Conservation (phyloP, 2,329 filamentous ascomycete genomes). For the Aspergillus sp. region DNA sequence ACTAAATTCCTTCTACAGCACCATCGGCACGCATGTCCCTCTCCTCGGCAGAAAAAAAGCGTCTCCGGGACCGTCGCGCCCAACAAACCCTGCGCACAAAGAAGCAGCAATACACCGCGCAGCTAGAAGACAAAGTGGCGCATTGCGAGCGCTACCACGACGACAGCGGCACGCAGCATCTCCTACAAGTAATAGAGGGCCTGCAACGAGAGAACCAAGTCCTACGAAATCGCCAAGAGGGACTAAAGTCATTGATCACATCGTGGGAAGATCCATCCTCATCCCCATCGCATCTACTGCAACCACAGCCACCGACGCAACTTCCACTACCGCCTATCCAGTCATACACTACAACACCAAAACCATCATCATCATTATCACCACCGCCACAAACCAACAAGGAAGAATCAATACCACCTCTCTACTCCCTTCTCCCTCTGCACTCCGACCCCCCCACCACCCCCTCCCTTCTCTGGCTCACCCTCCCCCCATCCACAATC, state of each 20-base stretch:
- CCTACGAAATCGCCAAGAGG: constrained; percentile 22
- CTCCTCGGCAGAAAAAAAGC: constrained; percentile 18
- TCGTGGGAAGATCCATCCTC: constrained; percentile 23
- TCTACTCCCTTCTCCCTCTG: constrained; percentile 20
- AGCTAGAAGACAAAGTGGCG: constrained; percentile 26
- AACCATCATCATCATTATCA: not conserved
- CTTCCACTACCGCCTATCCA: not conserved
- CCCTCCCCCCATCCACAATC: constrained; percentile 24
- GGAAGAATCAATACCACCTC: not conserved
- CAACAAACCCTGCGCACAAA: constrained; percentile 31
- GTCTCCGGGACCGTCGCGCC: constrained; percentile 30
- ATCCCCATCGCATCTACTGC: not conserved
- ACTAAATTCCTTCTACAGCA: not conserved
- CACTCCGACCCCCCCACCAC: constrained; percentile 20
- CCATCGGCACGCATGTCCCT: not conserved
- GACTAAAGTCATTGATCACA: constrained; percentile 20
- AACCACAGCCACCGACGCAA: not conserved
- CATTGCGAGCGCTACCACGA: constrained; percentile 29
- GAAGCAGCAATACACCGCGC: constrained; percentile 20
- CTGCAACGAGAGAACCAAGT: constrained; percentile 27
- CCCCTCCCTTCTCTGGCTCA: constrained; percentile 20
- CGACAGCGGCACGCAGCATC: constrained; percentile 18
- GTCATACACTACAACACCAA: not conserved
- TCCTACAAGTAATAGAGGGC: constrained; percentile 24
- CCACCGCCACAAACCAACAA: not conserved